Percentiles rank a stretch among this genome's conserved stretches.
phyloP scores from a whole-genome alignment of 192 early-diverging fungal genomes.

The Backusella morwellensis region DNA sequence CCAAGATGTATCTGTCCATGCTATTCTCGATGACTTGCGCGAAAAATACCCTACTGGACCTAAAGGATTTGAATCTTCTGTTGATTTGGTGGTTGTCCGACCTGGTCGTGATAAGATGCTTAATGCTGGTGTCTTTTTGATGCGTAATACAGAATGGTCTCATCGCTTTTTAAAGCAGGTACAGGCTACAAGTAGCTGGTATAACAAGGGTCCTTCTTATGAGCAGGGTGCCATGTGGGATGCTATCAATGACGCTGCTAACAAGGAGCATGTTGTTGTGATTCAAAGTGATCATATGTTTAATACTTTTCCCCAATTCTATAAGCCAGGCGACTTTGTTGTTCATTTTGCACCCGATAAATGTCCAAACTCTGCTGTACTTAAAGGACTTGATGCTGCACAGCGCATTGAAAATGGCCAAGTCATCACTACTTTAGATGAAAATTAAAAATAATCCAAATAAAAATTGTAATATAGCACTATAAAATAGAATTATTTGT shows the following conservation, averaged over 20 bases:
- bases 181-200: slow-evolving; percentile 38
- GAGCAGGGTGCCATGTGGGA: slow-evolving; percentile 63
- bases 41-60: neutral
- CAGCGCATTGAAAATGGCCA: slow-evolving; percentile 26
- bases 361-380: slow-evolving; percentile 48
- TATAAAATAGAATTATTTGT: no score
- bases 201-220: slow-evolving; percentile 34
- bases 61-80: slow-evolving; percentile 23
- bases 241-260: slow-evolving; percentile 39
- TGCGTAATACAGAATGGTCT: slow-evolving; percentile 52
- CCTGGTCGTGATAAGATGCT: slow-evolving; percentile 42
- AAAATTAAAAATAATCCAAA: neutral
- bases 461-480: neutral
- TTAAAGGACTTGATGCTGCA: slow-evolving; percentile 40
- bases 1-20: slow-evolving; percentile 36
- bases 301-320: slow-evolving; percentile 55
- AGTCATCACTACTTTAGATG: slow-evolving; percentile 10
- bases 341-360: slow-evolving; percentile 59
- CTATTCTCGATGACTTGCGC: slow-evolving; percentile 34
- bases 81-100: slow-evolving; percentile 45
- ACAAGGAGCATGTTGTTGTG: slow-evolving; percentile 28
- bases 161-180: slow-evolving; percentile 40
- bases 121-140: slow-evolving; percentile 55
- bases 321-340: slow-evolving; percentile 48
- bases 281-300: slow-evolving; percentile 47